Conservation (phyloP, 768 basidiomycete genomes). For the Boletus sp. region DNA sequence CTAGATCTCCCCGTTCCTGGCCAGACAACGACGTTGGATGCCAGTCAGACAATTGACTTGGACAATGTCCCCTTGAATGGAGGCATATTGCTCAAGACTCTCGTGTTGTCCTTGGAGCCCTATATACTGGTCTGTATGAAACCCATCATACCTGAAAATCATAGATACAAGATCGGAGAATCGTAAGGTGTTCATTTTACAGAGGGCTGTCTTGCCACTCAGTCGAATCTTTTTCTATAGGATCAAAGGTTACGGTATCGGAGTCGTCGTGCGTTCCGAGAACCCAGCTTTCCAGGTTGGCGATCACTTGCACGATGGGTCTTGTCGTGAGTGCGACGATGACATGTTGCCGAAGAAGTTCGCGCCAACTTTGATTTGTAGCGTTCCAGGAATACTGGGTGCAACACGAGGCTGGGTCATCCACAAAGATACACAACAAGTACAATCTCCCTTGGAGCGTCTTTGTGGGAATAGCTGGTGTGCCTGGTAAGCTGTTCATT, state of each 20-base stretch:
- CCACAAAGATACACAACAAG: slow-evolving; percentile 22
- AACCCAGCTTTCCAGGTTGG: slow-evolving; percentile 9
- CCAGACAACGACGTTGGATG: no score
- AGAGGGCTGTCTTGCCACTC: not conserved
- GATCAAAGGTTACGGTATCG: slow-evolving; percentile 36
- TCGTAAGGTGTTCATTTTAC: not conserved
- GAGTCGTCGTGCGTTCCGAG: slow-evolving; percentile 23
- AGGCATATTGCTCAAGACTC: slow-evolving; percentile 48
- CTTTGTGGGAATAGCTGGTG: slow-evolving; percentile 29
- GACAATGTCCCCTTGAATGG: slow-evolving; percentile 7
- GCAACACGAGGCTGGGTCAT: not conserved
- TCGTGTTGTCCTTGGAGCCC: slow-evolving; percentile 47
- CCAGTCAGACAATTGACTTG: no score
- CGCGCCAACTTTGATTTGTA: slow-evolving; percentile 25
- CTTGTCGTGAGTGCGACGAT: slow-evolving; percentile 26
- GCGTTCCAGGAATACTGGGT: slow-evolving; percentile 21
- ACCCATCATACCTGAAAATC: slow-evolving; percentile 31
- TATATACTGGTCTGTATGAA: slow-evolving; percentile 41
- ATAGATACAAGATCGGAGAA: not conserved
- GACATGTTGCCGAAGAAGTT: not conserved
- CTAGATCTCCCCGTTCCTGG: no score
- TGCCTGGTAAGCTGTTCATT: slow-evolving; percentile 13
- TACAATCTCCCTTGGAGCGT: slow-evolving; percentile 28
- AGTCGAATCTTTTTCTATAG: not conserved
- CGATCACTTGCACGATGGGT: slow-evolving; percentile 12